Conservation (phyloP, 306 rosid genomes). For the Canavalia gladiata region DNA sequence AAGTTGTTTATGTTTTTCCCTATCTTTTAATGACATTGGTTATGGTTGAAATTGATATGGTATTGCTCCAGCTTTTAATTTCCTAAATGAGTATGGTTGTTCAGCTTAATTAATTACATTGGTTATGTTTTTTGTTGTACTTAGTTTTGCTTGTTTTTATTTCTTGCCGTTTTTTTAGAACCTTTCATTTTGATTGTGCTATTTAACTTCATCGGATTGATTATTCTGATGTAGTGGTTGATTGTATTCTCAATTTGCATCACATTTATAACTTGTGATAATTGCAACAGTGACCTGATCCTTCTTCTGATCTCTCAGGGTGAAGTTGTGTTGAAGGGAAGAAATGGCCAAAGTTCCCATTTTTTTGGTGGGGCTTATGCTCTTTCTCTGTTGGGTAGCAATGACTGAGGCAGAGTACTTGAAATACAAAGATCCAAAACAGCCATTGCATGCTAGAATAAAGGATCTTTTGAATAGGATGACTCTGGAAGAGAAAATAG, state of each 20-base stretch:
- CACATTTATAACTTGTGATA: background rate
- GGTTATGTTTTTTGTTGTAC: background rate
- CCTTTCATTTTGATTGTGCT: background rate
- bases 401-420: constrained; percentile 33
- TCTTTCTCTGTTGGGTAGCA: constrained; percentile 35
- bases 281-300: background rate
- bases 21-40: too few species aligned
- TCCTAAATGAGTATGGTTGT: too few species aligned
- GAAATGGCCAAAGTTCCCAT: constrained; percentile 38
- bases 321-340: constrained; percentile 40
- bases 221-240: background rate
- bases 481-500: constrained; percentile 55
- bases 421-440: constrained; percentile 56
- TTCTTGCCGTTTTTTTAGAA: background rate
- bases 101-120: background rate
- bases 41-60: too few species aligned
- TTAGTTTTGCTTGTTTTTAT: background rate
- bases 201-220: background rate
- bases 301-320: background rate
- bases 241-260: background rate
- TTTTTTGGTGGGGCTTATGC: constrained; percentile 38
- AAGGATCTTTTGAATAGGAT: constrained; percentile 48
- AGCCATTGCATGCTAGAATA: constrained; percentile 47
- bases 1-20: background rate
- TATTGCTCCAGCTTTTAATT: too few species aligned